Evolutionary conservation across 2,329 filamentous ascomycete species (phyloP), one percentile per base, ranked within the genome.

Genomic region (Fusarium tupiense): DNA sequence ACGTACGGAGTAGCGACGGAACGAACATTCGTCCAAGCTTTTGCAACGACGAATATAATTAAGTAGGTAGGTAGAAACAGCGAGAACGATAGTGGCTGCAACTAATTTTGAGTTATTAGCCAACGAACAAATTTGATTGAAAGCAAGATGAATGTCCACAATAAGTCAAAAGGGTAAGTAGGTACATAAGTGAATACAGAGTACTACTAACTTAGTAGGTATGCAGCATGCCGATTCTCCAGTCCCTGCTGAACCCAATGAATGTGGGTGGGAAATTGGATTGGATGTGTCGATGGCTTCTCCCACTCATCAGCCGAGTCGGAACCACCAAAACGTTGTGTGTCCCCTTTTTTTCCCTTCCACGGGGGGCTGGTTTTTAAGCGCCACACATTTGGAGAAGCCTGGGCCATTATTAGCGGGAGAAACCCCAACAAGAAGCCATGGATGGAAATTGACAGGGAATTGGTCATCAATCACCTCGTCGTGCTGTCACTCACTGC

Each of bases 251-350:
- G 65, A 67, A 75, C 64, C 66, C 74, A 68, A 65, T 64, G 56
- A 74, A 74, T 73, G 72, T 70, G 61, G 66, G 62, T 54, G 73
- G 76, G 76, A 78, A 76, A 78, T 78, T 78, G 69, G 71, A 78
- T 78, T 78, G 69, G 71, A 35, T 52, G 31, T 73, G 74, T 78
- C 66, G 73, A 78, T 78, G 77, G 74, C 72, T 71, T 76, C 74
- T 78, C 63, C 67, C 61, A 71, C 61, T 52, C 53, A 64, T 72
- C 66, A 70, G 72, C 76, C 72, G 73, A 76, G 71, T 69, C 64
- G 69, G 68, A 61, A 63, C 76, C 73, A 78, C 66, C 75, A 68
- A 24, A 75, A 73, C 75, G 64, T 67, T 69, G 41, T 37, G 66
- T 71, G 65, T 76, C 75, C 72, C 70, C 72, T 71, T 77, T 77